These are phyloP conservation scores for Paramarasmius palmivorus DNA, from an alignment of 1,284 basidiomycete species.

Conservation along the genomic window DNA sequence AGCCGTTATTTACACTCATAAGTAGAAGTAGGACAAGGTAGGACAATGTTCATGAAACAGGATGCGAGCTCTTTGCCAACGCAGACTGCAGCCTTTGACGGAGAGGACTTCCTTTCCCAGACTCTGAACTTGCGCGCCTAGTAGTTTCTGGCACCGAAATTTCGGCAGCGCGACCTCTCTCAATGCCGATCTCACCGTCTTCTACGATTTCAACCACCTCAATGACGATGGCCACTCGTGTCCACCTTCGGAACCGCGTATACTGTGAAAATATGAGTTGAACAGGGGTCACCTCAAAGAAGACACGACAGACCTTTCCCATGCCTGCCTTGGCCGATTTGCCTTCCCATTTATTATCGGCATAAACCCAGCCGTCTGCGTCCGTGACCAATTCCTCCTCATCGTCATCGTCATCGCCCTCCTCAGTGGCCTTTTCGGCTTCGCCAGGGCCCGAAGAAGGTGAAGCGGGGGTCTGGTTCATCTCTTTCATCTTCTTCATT, in stretches of 20 bases:
- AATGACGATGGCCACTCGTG: slow-evolving; percentile 74
- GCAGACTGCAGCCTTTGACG: slow-evolving; percentile 21
- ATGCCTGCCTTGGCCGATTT: slow-evolving; percentile 77
- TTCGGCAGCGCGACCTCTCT: slow-evolving; percentile 3
- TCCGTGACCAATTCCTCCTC: slow-evolving; percentile 64
- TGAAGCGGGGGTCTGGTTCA: slow-evolving; percentile 24
- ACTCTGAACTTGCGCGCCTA: slow-evolving; percentile 3
- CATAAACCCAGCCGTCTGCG: slow-evolving; percentile 90
- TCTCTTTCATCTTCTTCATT: slow-evolving; percentile 48
- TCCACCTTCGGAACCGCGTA: slow-evolving; percentile 84
- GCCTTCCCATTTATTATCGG: slow-evolving; percentile 95
- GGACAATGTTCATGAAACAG: background rate
- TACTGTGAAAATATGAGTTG: slow-evolving; percentile 47
- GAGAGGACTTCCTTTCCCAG: slow-evolving; percentile 17
- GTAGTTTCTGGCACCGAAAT: slow-evolving; percentile 3
- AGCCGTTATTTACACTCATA: no score
- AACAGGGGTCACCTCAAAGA: background rate
- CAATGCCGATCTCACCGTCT: slow-evolving; percentile 33
- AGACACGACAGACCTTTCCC: slow-evolving; percentile 57
- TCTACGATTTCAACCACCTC: slow-evolving; percentile 68
- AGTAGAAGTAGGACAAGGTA: no score
- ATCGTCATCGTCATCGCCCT: slow-evolving; percentile 24
- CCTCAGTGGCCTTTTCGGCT: slow-evolving; percentile 20
- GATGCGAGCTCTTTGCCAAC: slow-evolving; percentile 1
- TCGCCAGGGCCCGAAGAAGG: slow-evolving; percentile 3